Percentiles rank a stretch among this genome's conserved stretches.
These are phyloP conservation scores for Alternaria gansuensis DNA, from an alignment of 2,329 filamentous ascomycete species.

Conservation along the genomic window DNA sequence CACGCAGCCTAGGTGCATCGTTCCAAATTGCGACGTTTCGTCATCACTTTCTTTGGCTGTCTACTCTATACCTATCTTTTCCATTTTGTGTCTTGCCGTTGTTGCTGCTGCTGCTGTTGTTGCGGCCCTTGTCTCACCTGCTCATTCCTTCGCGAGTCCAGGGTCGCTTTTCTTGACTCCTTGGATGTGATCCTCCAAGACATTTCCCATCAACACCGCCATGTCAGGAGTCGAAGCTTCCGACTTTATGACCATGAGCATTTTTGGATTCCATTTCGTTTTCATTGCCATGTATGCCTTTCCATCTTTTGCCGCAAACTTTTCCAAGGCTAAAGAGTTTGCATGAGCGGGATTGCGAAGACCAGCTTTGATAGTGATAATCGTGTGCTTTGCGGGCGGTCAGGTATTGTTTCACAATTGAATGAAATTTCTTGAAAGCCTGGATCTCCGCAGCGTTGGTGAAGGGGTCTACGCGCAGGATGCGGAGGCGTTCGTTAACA, in stretches of 20 bases:
- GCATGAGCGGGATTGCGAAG: neutral
- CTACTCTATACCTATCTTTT: neutral
- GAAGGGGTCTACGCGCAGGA: neutral
- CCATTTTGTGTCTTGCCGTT: neutral
- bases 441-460: neutral
- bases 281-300: slow-evolving; percentile 8
- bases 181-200: neutral
- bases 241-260: slow-evolving; percentile 1
- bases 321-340: neutral
- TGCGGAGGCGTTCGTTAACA: neutral
- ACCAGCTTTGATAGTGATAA: neutral
- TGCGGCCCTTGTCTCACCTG: neutral
- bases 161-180: neutral
- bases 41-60: neutral
- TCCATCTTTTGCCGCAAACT: neutral
- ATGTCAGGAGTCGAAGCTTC: neutral
- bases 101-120: neutral
- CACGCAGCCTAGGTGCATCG: neutral
- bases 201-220: neutral
- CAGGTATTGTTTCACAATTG: neutral
- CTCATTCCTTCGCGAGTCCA: neutral
- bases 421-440: neutral
- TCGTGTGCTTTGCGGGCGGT: neutral
- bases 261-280: neutral
- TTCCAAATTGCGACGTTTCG: neutral